Evolutionary conservation across 2,329 filamentous ascomycete species (phyloP).

Genomic region (Penicillium sp.): DNA sequence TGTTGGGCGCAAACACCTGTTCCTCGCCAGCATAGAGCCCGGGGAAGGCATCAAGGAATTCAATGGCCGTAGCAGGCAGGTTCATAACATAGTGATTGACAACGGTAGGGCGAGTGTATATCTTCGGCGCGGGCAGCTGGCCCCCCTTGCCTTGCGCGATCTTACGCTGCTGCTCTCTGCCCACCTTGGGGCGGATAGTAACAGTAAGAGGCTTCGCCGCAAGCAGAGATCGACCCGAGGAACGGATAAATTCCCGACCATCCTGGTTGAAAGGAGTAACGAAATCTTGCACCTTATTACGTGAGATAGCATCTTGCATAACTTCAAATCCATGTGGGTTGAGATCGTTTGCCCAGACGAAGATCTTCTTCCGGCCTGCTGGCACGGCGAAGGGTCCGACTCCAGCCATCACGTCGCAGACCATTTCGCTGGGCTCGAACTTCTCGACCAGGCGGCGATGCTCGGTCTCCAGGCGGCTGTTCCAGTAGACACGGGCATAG

Average conservation of each 20-base stretch:
- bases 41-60: slow-evolving; percentile 74
- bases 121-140: slow-evolving; percentile 25
- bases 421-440: slow-evolving; percentile 81
- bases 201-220: slow-evolving; percentile 50
- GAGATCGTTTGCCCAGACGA: slow-evolving; percentile 95
- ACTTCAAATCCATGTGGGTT: slow-evolving; percentile 83
- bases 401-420: slow-evolving; percentile 96
- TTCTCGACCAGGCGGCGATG: slow-evolving; percentile 74
- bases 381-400: slow-evolving; percentile 94
- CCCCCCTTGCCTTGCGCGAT: slow-evolving; percentile 29
- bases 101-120: slow-evolving; percentile 56
- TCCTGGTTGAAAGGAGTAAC: slow-evolving; percentile 80
- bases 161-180: slow-evolving; percentile 25
- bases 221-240: slow-evolving; percentile 59
- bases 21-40: slow-evolving; percentile 77
- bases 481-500: slow-evolving; percentile 98
- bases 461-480: slow-evolving; percentile 84
- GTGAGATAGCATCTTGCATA: slow-evolving; percentile 65
- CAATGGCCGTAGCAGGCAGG: slow-evolving; percentile 82
- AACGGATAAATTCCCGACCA: slow-evolving; percentile 74
- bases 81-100: slow-evolving; percentile 99
- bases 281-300: slow-evolving; percentile 77
- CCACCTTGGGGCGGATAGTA: slow-evolving; percentile 48
- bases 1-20: slow-evolving; percentile 61
- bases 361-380: slow-evolving; percentile 82